phyloP scores from a whole-genome alignment of 441 rosid genomes.

The Euphorbia celastroides region DNA sequence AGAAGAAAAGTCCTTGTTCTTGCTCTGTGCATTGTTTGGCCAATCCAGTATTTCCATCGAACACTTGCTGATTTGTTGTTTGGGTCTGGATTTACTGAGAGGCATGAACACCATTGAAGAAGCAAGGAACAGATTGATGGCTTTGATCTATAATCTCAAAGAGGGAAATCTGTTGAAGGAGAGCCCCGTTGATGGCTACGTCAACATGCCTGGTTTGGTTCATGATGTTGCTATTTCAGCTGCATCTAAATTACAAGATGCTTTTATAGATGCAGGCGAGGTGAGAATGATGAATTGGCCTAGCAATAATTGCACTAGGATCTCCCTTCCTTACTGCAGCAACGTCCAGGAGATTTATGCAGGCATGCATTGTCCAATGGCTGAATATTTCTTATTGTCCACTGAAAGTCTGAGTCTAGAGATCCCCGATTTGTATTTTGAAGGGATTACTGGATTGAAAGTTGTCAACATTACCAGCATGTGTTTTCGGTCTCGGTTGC shows the following conservation, averaged over 20 bases:
- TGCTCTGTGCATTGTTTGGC: background rate
- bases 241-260: background rate
- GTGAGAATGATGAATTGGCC: background rate
- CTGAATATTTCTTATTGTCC: background rate
- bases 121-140: background rate
- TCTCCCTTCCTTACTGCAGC: background rate
- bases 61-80: background rate
- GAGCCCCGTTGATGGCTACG: background rate
- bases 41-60: background rate
- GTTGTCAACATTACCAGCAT: conserved; percentile 6
- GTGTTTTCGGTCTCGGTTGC: background rate
- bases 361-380: background rate
- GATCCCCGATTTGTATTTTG: conserved; percentile 15
- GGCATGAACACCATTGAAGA: background rate
- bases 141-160: background rate
- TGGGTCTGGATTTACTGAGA: background rate
- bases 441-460: conserved; percentile 8
- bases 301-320: background rate
- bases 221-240: background rate
- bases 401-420: background rate
- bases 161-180: background rate
- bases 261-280: background rate
- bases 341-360: conserved; percentile 8
- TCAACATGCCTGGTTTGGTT: background rate
- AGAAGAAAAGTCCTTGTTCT: background rate